Evolutionary conservation across 2,329 filamentous ascomycete species (phyloP), one percentile per base, ranked within the genome.

Genomic region (Geosmithia putterillii): DNA sequence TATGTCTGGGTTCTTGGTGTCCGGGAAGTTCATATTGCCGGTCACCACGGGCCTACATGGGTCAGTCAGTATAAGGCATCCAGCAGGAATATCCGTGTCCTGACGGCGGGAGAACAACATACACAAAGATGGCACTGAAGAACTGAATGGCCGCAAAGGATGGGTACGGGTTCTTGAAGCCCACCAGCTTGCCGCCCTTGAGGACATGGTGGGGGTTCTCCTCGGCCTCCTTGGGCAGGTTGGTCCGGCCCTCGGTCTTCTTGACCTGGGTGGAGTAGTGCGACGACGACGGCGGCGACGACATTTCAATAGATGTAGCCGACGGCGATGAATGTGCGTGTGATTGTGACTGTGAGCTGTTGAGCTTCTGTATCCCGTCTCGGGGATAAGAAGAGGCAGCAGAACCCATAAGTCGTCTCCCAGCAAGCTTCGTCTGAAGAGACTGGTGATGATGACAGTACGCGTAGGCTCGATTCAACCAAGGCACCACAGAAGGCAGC

Each of bases 1-100:
- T 10, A 92, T 77, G 0, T 79, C 79, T 9, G 81, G 76, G 20
- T 74, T 72, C 9, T 72, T 73, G 7, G 79, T 80, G 54, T 86
- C 71, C 22, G 84, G 82, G 54, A 38, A 47, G 10, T 60, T 58
- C 40, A 67, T 48, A 20, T 62, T 56, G 46, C 69, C 66, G 1
- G 57, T 59, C 7, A 65, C n/a, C 15, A 50, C 55, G 4, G 62
- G 59, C 59, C 38, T 36, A 20, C 19, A 7, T 21, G 9, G 21
- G 3, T 38, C n/a, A 38, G 9, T 37, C 35, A 17, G 14, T 37
- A 17, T 12, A 3, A 17, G 14, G 14, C 38, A 6, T 14, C 19
- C 22, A 40, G 7, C n/a, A n/a, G 8, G 36, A n/a, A 5, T 10
- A 22, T 9, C 9, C 20, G n/a, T 10, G 10, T 19, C 5, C 21